Percentiles rank a stretch among this genome's conserved stretches.
These are phyloP conservation scores for Leishmania aethiopica DNA, from an alignment of 208 protist genomes.

Conservation along the genomic window DNA sequence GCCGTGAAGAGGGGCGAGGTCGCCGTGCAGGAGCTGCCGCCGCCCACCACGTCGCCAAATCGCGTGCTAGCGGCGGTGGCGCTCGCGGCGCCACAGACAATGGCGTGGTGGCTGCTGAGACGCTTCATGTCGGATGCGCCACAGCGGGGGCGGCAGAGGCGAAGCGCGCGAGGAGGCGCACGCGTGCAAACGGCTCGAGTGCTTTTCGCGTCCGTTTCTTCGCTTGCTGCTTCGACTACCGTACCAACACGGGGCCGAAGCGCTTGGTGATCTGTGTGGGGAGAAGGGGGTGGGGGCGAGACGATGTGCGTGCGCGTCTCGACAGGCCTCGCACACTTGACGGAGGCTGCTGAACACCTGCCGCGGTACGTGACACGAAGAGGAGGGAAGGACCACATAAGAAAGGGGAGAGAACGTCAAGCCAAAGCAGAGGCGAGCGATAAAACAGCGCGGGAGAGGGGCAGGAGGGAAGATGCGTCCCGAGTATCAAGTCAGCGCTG, in stretches of 20 bases:
- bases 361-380: neutral
- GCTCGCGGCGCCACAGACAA: constrained; percentile 6
- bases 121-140: constrained; percentile 13
- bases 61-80: neutral
- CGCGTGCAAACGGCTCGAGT: neutral
- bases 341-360: neutral
- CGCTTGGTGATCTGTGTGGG: neutral
- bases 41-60: neutral
- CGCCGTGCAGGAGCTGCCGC: neutral
- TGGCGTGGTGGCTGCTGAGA: constrained; percentile 10
- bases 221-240: neutral
- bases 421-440: neutral
- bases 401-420: neutral
- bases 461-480: neutral
- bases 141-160: neutral
- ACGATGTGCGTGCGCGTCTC: neutral
- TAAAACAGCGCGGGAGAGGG: neutral
- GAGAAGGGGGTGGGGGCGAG: neutral
- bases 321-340: neutral
- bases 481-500: neutral
- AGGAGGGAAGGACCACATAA: neutral
- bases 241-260: neutral
- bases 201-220: neutral
- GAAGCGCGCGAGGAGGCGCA: neutral
- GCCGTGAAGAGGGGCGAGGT: constrained; percentile 13